phyloP scores from a whole-genome alignment of 2,329 filamentous ascomycete genomes.

The Boeremia lycopersici region DNA sequence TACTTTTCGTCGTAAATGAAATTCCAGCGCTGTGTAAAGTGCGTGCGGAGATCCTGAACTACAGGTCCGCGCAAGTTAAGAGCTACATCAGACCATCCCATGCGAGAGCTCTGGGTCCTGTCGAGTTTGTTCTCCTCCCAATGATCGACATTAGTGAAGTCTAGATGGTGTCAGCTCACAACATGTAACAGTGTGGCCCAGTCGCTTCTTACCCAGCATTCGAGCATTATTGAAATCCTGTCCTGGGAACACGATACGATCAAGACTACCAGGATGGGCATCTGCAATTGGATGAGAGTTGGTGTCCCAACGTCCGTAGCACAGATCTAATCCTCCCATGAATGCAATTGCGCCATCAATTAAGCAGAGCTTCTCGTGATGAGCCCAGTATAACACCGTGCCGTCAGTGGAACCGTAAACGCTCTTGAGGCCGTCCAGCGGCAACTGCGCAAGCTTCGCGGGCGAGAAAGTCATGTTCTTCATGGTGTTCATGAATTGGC shows the following conservation, averaged over 20 bases:
- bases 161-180: slow-evolving; percentile 28
- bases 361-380: slow-evolving; percentile 89
- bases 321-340: slow-evolving; percentile 90
- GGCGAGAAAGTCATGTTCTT: slow-evolving; percentile 62
- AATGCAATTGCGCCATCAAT: slow-evolving; percentile 81
- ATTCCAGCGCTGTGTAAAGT: slow-evolving; percentile 91
- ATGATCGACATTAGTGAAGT: slow-evolving; percentile 77
- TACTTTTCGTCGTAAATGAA: slow-evolving; percentile 89
- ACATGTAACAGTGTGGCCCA: slow-evolving; percentile 41
- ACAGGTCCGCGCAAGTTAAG: slow-evolving; percentile 77
- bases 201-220: slow-evolving; percentile 69
- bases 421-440: slow-evolving; percentile 74
- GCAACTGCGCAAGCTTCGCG: slow-evolving; percentile 66
- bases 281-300: slow-evolving; percentile 86
- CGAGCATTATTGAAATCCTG: slow-evolving; percentile 92
- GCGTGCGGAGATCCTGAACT: slow-evolving; percentile 73
- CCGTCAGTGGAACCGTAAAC: slow-evolving; percentile 83
- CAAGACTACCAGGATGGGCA: slow-evolving; percentile 77
- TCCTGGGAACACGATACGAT: slow-evolving; percentile 80
- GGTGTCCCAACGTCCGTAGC: slow-evolving; percentile 85
- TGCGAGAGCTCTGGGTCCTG: slow-evolving; percentile 76
- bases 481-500: slow-evolving; percentile 61
- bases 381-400: slow-evolving; percentile 87
- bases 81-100: slow-evolving; percentile 92
- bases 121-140: slow-evolving; percentile 89